These are phyloP conservation scores for Isatis tinctoria DNA, from an alignment of 345 rosid genomes.

Conservation along the genomic window DNA sequence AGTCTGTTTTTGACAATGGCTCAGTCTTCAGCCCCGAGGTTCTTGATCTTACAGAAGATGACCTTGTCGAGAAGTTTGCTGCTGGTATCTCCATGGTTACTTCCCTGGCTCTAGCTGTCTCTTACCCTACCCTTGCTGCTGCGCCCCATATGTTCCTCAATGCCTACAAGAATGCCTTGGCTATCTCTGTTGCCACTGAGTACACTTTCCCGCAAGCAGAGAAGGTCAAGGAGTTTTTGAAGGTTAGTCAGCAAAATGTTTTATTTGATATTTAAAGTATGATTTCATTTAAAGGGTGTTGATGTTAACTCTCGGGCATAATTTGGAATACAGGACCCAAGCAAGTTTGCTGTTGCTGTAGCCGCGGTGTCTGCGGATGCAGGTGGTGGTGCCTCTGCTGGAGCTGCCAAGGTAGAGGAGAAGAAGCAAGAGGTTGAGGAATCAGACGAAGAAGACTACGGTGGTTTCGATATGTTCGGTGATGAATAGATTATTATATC, in stretches of 20 bases:
- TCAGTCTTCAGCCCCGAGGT: slow-evolving; percentile 95
- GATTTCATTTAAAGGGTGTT: no score
- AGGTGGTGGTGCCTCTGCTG: slow-evolving; percentile 25
- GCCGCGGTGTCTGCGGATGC: slow-evolving; percentile 25
- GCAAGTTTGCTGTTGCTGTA: slow-evolving; percentile 37
- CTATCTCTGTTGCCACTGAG: slow-evolving; percentile 71
- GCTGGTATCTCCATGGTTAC: slow-evolving; percentile 84
- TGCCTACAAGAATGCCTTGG: slow-evolving; percentile 74
- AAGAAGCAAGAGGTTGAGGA: slow-evolving; percentile 28
- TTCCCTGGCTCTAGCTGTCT: slow-evolving; percentile 64
- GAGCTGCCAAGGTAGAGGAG: slow-evolving; percentile 31
- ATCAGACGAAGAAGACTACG: slow-evolving; percentile 36
- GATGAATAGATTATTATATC: slow-evolving; percentile 19
- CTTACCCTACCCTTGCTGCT: slow-evolving; percentile 74
- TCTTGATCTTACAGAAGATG: slow-evolving; percentile 79
- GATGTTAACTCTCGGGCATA: not conserved
- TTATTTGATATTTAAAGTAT: not conserved
- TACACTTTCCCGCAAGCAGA: slow-evolving; percentile 86
- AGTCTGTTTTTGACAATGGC: slow-evolving; percentile 74
- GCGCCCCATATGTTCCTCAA: slow-evolving; percentile 72
- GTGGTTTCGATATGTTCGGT: slow-evolving; percentile 33
- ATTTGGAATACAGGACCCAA: slow-evolving; percentile 32
- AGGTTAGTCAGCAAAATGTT: slow-evolving; percentile 38
- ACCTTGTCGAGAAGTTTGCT: slow-evolving; percentile 73
- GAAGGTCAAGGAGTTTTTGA: slow-evolving; percentile 78